Conservation (phyloP, 2,329 filamentous ascomycete species). For the Endothia cerciana region DNA sequence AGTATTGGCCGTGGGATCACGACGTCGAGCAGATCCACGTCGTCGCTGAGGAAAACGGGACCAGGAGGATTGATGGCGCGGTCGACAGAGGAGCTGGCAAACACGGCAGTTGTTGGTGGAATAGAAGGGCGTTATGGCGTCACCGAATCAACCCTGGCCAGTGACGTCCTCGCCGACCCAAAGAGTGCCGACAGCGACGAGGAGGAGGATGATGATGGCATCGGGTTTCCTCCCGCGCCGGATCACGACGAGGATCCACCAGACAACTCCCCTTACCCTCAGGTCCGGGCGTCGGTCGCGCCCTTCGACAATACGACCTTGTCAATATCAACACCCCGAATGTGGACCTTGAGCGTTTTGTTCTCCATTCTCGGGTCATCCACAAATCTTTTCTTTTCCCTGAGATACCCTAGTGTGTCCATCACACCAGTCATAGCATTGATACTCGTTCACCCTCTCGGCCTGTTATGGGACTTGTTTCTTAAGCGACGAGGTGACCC, state of each 20-base stretch:
- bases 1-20: background rate
- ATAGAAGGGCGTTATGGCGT: constrained; percentile 58
- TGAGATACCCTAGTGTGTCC: constrained; percentile 87
- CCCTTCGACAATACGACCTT: constrained; percentile 74
- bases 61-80: constrained; percentile 27
- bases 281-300: constrained; percentile 79
- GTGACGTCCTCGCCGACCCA: constrained; percentile 48
- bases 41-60: constrained; percentile 22
- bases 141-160: constrained; percentile 51
- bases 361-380: constrained; percentile 82
- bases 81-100: constrained; percentile 55
- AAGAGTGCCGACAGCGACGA: constrained; percentile 44
- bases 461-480: constrained; percentile 75
- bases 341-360: constrained; percentile 81
- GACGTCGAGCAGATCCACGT: constrained; percentile 19
- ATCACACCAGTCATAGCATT: constrained; percentile 89
- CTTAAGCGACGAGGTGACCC: constrained; percentile 67
- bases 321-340: constrained; percentile 86
- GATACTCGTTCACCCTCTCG: constrained; percentile 81
- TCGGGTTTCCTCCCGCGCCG: constrained; percentile 41
- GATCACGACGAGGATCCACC: constrained; percentile 56
- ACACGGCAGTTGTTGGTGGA: constrained; percentile 55
- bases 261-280: constrained; percentile 76
- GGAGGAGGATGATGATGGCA: constrained; percentile 35
- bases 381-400: constrained; percentile 85